A percentile compares a stretch with the other conserved stretches of the same genome.
Conservation (phyloP, 2,329 filamentous ascomycete species). For the Ascochyta fabae region DNA sequence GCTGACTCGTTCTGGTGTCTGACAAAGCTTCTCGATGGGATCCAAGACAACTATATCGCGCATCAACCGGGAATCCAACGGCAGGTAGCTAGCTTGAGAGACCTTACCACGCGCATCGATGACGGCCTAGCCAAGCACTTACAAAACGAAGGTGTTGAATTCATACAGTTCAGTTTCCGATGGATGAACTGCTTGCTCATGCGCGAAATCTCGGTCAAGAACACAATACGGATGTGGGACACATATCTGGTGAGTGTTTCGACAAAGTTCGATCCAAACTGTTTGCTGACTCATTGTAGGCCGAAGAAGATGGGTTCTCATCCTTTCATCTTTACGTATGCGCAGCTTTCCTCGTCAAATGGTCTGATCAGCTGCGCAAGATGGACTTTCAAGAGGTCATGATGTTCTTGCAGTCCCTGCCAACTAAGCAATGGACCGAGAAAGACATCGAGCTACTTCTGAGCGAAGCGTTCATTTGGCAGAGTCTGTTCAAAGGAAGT, state of each 20-base stretch:
- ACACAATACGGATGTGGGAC: constrained; percentile 99
- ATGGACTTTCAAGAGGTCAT: constrained; percentile 99
- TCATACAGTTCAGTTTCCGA: constrained; percentile 98
- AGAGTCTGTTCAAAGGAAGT: constrained; percentile 93
- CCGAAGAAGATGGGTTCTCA: constrained; percentile 97
- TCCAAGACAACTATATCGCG: constrained; percentile 98
- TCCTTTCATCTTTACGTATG: constrained; percentile 99
- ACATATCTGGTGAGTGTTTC: constrained; percentile 81
- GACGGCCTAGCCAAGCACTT: constrained; percentile 83
- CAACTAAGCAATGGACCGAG: constrained; percentile 93
- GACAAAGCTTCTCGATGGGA: constrained; percentile 96
- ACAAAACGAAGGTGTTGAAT: constrained; percentile 90
- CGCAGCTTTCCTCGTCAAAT: constrained; percentile 96
- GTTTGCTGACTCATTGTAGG: constrained; percentile 59
- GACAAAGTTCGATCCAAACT: not conserved
- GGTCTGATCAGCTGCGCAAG: constrained; percentile 91
- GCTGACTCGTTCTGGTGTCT: constrained; percentile 98
- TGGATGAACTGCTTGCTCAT: constrained; percentile 99
- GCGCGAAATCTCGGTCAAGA: constrained; percentile 94
- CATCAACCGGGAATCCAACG: constrained; percentile 96
- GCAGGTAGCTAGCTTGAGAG: constrained; percentile 85
- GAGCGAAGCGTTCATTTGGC: constrained; percentile 98
- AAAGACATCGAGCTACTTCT: constrained; percentile 96
- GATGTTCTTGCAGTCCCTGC: constrained; percentile 97
- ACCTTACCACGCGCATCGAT: constrained; percentile 91